phyloP scores from a whole-genome alignment of 352 stramenopile species.

The Pythium sukuiense region DNA sequence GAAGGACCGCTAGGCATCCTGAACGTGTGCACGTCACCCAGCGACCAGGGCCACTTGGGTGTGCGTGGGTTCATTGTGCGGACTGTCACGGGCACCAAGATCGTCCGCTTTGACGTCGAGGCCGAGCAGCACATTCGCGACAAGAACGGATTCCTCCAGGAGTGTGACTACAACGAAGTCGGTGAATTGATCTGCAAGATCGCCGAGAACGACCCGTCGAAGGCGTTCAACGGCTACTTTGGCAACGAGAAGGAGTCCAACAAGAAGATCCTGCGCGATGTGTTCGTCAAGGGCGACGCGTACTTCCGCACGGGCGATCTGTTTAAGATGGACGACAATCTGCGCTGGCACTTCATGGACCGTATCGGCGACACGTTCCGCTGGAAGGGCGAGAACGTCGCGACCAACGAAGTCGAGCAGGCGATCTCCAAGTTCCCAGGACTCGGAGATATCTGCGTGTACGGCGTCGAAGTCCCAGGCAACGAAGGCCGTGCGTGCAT shows the following conservation, averaged over 20 bases:
- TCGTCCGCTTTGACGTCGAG: constrained; percentile 83
- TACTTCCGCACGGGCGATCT: constrained; percentile 93
- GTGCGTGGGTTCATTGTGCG: constrained; percentile 58
- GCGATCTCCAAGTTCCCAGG: constrained; percentile 75
- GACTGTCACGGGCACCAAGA: constrained; percentile 52
- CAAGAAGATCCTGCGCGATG: constrained; percentile 84
- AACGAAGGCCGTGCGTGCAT: constrained; percentile 82
- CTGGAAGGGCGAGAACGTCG: constrained; percentile 94
- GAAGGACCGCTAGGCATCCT: constrained; percentile 85
- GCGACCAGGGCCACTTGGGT: constrained; percentile 67
- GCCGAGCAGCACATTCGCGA: constrained; percentile 63
- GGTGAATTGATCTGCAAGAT: constrained; percentile 78
- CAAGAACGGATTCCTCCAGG: constrained; percentile 49
- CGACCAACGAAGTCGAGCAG: constrained; percentile 88
- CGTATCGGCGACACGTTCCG: constrained; percentile 92
- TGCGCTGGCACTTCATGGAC: constrained; percentile 90
- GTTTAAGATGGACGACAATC: constrained; percentile 72
- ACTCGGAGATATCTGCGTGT: constrained; percentile 78
- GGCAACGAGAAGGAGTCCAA: constrained; percentile 65
- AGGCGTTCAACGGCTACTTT: constrained; percentile 90
- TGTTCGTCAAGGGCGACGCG: constrained; percentile 81
- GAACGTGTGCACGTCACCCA: constrained; percentile 65
- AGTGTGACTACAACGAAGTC: constrained; percentile 55
- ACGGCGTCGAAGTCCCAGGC: constrained; percentile 69
- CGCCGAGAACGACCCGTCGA: constrained; percentile 44